Conservation (phyloP, 768 basidiomycete species). For the Pulveroboletus sp. region DNA sequence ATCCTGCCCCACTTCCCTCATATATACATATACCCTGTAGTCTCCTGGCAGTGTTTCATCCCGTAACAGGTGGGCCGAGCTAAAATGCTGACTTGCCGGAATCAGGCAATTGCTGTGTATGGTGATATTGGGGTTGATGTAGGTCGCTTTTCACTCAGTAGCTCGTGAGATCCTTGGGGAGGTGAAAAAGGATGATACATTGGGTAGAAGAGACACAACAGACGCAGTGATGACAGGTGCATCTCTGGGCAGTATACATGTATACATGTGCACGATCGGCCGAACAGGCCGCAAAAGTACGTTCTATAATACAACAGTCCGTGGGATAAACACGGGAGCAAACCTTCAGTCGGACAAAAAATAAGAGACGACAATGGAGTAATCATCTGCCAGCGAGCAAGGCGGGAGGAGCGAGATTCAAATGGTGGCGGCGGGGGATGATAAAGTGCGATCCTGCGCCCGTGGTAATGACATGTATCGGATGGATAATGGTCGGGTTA, state of each 20-base stretch:
- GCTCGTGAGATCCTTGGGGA: neutral
- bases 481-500: neutral
- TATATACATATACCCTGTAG: neutral
- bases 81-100: no score
- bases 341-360: neutral
- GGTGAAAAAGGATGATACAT: neutral
- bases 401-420: neutral
- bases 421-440: neutral
- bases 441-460: slow-evolving; percentile 9
- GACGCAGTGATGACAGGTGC: neutral
- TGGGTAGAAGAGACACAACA: neutral
- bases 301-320: neutral
- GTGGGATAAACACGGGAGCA: neutral
- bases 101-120: neutral
- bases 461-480: neutral
- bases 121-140: neutral
- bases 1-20: neutral
- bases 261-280: neutral
- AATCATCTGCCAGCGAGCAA: neutral
- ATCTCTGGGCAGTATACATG: neutral
- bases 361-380: neutral
- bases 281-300: neutral
- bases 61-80: neutral
- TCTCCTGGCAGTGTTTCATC: neutral
- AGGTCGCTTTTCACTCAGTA: neutral